Conservation (phyloP, 768 basidiomycete species). For the Rhizopogon roseolus region DNA sequence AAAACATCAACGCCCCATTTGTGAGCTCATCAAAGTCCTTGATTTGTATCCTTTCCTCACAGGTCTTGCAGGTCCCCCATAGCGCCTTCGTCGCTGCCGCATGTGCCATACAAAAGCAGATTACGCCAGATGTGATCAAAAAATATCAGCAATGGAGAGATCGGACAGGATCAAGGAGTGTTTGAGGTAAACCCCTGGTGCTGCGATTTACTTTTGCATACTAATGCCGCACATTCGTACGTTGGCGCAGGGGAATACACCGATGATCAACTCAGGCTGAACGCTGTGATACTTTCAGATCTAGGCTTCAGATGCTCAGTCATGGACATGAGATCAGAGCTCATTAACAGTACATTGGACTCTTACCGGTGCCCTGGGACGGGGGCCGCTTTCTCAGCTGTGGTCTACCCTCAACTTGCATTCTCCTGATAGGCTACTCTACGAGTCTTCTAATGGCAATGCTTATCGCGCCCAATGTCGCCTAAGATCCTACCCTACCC, state of each 20-base stretch:
- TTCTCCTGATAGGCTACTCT: background rate
- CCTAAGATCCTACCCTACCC: too few relatives aligned
- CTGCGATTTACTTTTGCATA: conserved; percentile 1
- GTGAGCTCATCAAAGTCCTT: conserved; percentile 39
- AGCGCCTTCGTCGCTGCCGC: conserved; percentile 74
- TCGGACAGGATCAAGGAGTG: conserved; percentile 17
- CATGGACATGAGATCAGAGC: background rate
- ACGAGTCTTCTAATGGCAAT: background rate
- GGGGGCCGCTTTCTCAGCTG: background rate
- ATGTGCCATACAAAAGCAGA: conserved; percentile 65
- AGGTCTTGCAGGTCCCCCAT: conserved; percentile 57
- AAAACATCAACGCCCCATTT: conserved; percentile 69
- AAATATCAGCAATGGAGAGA: conserved; percentile 72
- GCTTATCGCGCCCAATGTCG: background rate
- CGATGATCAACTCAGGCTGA: background rate
- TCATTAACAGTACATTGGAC: background rate
- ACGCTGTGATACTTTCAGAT: background rate
- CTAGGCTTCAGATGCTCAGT: background rate
- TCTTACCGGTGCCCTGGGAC: background rate
- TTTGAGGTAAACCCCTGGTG: background rate
- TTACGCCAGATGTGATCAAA: conserved; percentile 73
- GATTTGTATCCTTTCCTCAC: background rate
- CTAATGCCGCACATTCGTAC: background rate
- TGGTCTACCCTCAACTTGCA: background rate
- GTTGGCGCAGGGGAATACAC: background rate